These are phyloP conservation scores for Ramicandelaber brevisporus DNA, from an alignment of 192 early-diverging fungal species.

Conservation along the genomic window DNA sequence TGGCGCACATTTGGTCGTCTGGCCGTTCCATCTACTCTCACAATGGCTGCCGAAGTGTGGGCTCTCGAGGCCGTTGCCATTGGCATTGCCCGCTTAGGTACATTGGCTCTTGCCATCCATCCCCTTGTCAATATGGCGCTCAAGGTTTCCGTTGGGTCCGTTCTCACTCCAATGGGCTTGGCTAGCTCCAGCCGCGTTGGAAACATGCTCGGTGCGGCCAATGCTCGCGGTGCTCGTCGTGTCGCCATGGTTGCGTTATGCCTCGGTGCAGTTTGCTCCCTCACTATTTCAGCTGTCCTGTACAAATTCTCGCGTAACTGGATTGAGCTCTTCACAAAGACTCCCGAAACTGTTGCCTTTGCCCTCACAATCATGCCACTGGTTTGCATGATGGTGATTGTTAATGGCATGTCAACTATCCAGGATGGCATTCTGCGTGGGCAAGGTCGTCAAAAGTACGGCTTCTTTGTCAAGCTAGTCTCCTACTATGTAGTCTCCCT, in stretches of 20 bases:
- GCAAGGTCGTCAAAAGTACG: constrained; percentile 8
- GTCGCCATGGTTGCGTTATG: no score
- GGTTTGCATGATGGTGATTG: no score
- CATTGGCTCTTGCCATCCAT: constrained; percentile 48
- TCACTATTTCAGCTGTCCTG: no score
- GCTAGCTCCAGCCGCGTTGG: constrained; percentile 57
- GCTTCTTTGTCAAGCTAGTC: constrained; percentile 6
- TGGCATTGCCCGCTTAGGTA: constrained; percentile 53
- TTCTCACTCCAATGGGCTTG: constrained; percentile 52
- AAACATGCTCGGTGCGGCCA: constrained; percentile 31
- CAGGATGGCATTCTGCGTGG: constrained; percentile 15
- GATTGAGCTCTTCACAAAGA: no score
- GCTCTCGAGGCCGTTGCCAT: constrained; percentile 42
- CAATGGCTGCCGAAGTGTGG: constrained; percentile 68
- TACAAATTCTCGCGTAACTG: no score
- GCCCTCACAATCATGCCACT: no score
- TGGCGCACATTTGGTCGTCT: constrained; percentile 33
- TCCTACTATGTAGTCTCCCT: constrained; percentile 10
- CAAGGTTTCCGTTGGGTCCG: constrained; percentile 32
- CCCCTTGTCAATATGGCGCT: constrained; percentile 38
- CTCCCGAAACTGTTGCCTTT: no score
- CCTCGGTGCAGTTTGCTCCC: no score
- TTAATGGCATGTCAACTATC: constrained; percentile 20
- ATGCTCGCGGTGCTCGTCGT: constrained; percentile 19
- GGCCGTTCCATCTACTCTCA: constrained; percentile 53